phyloP scores from a whole-genome alignment of 257 asterid genomes.

The Fraxinus anomala region DNA sequence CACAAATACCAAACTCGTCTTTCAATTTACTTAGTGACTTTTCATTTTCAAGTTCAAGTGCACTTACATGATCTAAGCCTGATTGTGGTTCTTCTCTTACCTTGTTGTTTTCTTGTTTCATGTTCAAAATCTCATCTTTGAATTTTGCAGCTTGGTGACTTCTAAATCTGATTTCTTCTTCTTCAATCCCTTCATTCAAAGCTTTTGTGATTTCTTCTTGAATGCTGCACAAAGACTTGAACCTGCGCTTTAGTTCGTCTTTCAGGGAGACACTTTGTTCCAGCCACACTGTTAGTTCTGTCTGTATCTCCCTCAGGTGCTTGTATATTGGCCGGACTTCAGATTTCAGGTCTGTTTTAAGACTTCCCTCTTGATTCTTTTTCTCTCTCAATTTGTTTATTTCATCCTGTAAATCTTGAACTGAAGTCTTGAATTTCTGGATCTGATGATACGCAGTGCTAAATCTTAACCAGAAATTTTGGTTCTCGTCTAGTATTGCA shows the following conservation, averaged over 20 bases:
- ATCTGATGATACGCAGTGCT: conserved; percentile 88
- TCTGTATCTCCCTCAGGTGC: conserved; percentile 78
- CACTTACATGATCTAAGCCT: conserved; percentile 60
- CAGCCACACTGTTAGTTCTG: conserved; percentile 75
- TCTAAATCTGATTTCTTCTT: conserved; percentile 64
- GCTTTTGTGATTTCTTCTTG: conserved; percentile 79
- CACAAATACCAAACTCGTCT: conserved; percentile 62
- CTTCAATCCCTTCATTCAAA: conserved; percentile 65
- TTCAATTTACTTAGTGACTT: conserved; percentile 56
- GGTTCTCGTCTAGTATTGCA: conserved; percentile 76
- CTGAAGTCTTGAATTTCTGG: conserved; percentile 76
- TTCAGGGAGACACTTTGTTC: conserved; percentile 64
- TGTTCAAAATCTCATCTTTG: conserved; percentile 85
- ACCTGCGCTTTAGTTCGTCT: conserved; percentile 70
- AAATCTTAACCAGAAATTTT: conserved; percentile 90
- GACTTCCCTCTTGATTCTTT: conserved; percentile 53
- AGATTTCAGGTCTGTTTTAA: conserved; percentile 47
- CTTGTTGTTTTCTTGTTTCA: conserved; percentile 92
- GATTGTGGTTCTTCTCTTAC: conserved; percentile 75
- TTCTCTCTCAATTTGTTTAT: conserved; percentile 55
- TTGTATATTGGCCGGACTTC: conserved; percentile 81
- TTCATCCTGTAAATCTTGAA: conserved; percentile 67
- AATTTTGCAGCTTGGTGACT: conserved; percentile 93
- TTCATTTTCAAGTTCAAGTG: conserved; percentile 62
- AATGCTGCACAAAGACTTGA: conserved; percentile 64